Conservation (phyloP, 2,329 filamentous ascomycete genomes). For the Falciphora oryzae region DNA sequence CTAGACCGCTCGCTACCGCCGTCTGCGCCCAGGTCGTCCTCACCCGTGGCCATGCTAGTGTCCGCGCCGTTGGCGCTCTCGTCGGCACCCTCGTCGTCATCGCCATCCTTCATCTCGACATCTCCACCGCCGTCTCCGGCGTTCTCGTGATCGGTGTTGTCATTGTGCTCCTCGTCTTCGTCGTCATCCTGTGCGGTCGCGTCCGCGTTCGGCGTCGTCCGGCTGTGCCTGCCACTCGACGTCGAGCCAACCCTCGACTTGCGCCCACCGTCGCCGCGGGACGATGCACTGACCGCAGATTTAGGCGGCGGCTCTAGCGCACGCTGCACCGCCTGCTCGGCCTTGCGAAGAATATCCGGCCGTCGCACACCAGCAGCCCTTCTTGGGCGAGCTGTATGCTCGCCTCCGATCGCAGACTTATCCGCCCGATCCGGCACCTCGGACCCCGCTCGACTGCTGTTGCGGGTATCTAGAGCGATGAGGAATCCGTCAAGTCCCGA, state of each 20-base stretch:
- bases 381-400: constrained; percentile 30
- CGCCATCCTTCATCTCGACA: constrained; percentile 40
- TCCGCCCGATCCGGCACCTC: constrained; percentile 22
- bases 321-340: constrained; percentile 51
- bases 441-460: constrained; percentile 15
- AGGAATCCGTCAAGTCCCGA: constrained; percentile 14
- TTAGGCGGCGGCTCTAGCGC: constrained; percentile 39
- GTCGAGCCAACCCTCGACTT: constrained; percentile 47
- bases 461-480: constrained; percentile 8
- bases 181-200: constrained; percentile 21
- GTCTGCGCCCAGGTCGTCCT: constrained; percentile 24
- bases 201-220: constrained; percentile 28
- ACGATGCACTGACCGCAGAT: constrained; percentile 4
- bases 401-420: constrained; percentile 29
- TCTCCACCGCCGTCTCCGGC: constrained; percentile 28
- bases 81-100: constrained; percentile 20
- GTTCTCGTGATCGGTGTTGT: constrained; percentile 33
- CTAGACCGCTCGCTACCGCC: constrained; percentile 36
- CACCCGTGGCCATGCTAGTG: constrained; percentile 11
- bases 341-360: constrained; percentile 55
- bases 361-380: constrained; percentile 42
- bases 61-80: constrained; percentile 23
- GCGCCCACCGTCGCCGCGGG: constrained; percentile 8
- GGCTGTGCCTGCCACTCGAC: constrained; percentile 43
- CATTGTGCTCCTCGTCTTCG: constrained; percentile 28